A percentile compares a stretch with the other conserved stretches of the same genome.
Conservation (phyloP, 805 yeast species). For the Sugiyamaella boreocaroliniensis region DNA sequence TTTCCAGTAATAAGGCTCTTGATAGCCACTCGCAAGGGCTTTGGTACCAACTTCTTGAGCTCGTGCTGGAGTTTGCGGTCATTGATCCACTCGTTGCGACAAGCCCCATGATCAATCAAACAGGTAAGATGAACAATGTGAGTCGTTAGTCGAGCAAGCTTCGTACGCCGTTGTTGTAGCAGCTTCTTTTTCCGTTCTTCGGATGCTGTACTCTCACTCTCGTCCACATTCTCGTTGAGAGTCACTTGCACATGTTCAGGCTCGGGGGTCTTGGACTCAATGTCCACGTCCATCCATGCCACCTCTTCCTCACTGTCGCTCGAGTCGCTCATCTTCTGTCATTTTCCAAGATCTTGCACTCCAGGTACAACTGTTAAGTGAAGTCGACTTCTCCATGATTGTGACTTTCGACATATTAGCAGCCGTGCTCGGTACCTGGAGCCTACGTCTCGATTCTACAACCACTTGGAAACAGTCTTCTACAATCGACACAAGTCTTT, state of each 20-base stretch:
- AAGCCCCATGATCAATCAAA: conserved; percentile 43
- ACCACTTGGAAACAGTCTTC: too few species aligned
- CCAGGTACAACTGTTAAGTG: neutral
- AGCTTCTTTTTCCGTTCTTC: neutral
- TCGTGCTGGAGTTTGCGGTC: conserved; percentile 35
- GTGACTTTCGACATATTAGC: too few species aligned
- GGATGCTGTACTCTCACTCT: neutral
- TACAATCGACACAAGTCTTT: too few species aligned
- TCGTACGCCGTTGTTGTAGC: neutral
- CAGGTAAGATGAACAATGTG: conserved; percentile 1
- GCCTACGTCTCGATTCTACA: too few species aligned
- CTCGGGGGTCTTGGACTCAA: neutral
- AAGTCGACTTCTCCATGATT: too few species aligned
- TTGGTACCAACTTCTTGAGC: conserved; percentile 29
- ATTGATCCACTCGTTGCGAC: conserved; percentile 62
- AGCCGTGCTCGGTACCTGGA: too few species aligned
- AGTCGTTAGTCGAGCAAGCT: neutral
- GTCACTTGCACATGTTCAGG: neutral
- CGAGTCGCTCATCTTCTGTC: neutral
- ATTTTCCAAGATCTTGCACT: neutral
- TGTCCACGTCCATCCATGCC: neutral
- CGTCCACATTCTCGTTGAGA: too few species aligned
- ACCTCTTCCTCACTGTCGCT: neutral
- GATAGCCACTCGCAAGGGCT: neutral
- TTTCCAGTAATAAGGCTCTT: neutral